phyloP scores from a whole-genome alignment of 1,139 yeast species.

The Geotrichum cucujoidarum region DNA sequence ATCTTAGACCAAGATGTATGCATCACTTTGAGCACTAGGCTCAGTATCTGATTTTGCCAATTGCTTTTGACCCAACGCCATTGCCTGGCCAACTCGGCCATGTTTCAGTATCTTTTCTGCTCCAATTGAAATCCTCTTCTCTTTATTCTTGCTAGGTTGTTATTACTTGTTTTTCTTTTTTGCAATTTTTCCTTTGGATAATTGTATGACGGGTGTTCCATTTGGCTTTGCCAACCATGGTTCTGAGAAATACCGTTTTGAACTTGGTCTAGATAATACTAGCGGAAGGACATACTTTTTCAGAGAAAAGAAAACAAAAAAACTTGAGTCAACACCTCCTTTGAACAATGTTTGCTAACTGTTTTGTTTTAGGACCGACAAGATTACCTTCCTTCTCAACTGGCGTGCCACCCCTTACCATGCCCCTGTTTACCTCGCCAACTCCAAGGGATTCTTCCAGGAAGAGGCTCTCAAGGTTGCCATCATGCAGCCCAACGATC shows the following conservation, averaged over 20 bases:
- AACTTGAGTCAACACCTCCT: conserved; percentile 9
- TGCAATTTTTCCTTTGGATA: not conserved
- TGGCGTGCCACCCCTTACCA: conserved; percentile 59
- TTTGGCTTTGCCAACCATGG: not conserved
- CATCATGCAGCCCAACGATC: conserved; percentile 53
- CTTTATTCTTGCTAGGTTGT: not conserved
- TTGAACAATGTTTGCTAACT: not conserved
- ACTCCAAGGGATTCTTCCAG: conserved; percentile 47
- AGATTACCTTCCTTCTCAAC: conserved; percentile 50
- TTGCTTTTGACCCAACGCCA: too few species aligned
- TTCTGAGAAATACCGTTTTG: not conserved
- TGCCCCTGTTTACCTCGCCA: conserved; percentile 50
- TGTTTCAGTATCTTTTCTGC: too few species aligned
- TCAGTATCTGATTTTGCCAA: too few species aligned
- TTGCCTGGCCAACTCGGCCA: too few species aligned
- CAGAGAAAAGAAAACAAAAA: not conserved
- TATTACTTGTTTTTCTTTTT: not conserved
- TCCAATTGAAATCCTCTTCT: too few species aligned
- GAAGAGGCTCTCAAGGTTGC: conserved; percentile 51
- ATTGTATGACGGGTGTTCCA: not conserved
- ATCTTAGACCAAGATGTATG: too few species aligned
- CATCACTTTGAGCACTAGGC: too few species aligned
- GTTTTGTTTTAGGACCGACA: conserved; percentile 34
- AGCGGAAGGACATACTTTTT: not conserved
- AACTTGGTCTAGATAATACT: not conserved